Evolutionary conservation across 371 early-diverging fungal species (phyloP), one percentile per base, ranked within the genome.

Genomic region (Chytridiales sp.): DNA sequence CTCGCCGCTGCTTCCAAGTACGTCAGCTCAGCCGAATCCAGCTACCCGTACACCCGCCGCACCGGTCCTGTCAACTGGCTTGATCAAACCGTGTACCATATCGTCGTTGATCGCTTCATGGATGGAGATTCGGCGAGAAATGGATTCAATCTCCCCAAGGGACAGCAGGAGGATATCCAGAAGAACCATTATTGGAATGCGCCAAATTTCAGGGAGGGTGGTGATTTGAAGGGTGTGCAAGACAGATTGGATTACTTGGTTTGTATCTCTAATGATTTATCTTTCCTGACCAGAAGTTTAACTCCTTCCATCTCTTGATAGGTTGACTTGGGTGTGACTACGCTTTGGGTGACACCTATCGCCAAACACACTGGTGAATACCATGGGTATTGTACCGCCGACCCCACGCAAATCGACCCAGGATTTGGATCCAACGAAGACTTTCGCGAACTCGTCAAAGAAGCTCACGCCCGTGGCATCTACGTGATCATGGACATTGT

Each of bases 271-370:
- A 38, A 11, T 11, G n/a, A 38, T 11, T 11, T 11, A 38, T 11
- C 9, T 11, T 17, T 17, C 38, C 38, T 38, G 17, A n/a, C n/a
- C n/a, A n/a, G n/a, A n/a, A n/a, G n/a, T n/a, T n/a, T n/a, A n/a
- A n/a, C n/a, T n/a, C n/a, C n/a, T n/a, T n/a, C n/a, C 8, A 13
- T 44, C 44, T 44, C 13, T n/a, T 21, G 22, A 44, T 22, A 44
- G 44, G 44, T 24, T 8, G 51, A 51, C 22, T 41, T 59, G 36
- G 60, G 60, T 19, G 32, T 32, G 39, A 36, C 35, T 35, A 19
- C 40, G 19, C 24, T 59, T 30, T 59, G 60, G 60, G 29, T 59
- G 19, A 47, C 60, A 4, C 60, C 60, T 4, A 44, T 59, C 43
- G 35, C 29, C 32, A 22, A 48, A 38, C 43, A 47, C 32, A 24